These are phyloP conservation scores for Monosporascus cannonballus DNA, from an alignment of 2,329 filamentous ascomycete species.

Conservation along the genomic window DNA sequence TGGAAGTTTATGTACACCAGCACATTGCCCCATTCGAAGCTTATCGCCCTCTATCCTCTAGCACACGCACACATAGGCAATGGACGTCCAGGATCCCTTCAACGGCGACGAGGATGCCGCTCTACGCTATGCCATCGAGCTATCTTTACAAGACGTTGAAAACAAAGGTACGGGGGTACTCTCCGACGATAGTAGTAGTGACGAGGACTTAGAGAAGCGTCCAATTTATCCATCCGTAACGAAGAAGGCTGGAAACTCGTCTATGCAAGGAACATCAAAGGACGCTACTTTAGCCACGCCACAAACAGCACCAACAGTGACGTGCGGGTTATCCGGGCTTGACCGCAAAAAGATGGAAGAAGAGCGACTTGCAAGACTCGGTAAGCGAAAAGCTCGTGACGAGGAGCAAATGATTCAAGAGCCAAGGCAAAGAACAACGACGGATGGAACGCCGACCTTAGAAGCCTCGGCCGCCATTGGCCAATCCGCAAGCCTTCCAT, in stretches of 20 bases:
- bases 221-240: conserved; percentile 14
- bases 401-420: conserved; percentile 11
- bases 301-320: conserved; percentile 4
- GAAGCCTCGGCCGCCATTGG: not conserved
- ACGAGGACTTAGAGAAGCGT: conserved; percentile 23
- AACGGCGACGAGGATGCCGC: conserved; percentile 50
- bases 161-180: conserved; percentile 23
- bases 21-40: not conserved
- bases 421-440: conserved; percentile 12
- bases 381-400: conserved; percentile 47
- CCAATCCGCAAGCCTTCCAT: conserved; percentile 28
- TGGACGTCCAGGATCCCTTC: conserved; percentile 20
- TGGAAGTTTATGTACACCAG: not conserved
- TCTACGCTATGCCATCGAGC: conserved; percentile 52
- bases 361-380: conserved; percentile 67
- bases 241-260: conserved; percentile 8
- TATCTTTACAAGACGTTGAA: conserved; percentile 40
- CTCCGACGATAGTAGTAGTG: conserved; percentile 22
- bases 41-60: not conserved
- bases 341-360: conserved; percentile 81
- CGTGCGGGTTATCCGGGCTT: conserved; percentile 35
- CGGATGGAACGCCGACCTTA: conserved; percentile 3
- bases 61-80: conserved; percentile 1
- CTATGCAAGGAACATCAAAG: not conserved
- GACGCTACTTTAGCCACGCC: not conserved